phyloP scores from a whole-genome alignment of 495 filamentous ascomycete species.

The Darksidea phi region DNA sequence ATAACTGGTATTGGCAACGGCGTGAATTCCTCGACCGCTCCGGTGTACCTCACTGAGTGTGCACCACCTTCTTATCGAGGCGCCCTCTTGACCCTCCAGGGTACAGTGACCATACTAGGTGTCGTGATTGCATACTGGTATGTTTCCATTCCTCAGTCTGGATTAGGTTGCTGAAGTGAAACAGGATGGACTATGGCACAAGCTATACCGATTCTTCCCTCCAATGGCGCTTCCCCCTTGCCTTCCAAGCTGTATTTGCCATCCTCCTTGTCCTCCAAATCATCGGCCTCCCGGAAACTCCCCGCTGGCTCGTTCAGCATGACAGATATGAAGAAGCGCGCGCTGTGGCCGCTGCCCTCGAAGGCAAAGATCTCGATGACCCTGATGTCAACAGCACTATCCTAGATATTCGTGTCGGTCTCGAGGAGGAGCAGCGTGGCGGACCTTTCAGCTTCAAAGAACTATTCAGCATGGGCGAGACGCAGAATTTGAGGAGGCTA shows the following conservation, averaged over 20 bases:
- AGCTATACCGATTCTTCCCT: neutral
- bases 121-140: slow-evolving; percentile 42
- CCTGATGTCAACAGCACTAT: slow-evolving; percentile 18
- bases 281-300: slow-evolving; percentile 27
- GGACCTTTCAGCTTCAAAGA: slow-evolving; percentile 12
- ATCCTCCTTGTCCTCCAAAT: slow-evolving; percentile 5
- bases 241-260: slow-evolving; percentile 17
- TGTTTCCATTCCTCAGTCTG: too few species aligned
- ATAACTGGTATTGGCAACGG: slow-evolving; percentile 54
- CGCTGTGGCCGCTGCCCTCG: neutral
- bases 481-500: slow-evolving; percentile 19
- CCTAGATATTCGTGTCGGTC: slow-evolving; percentile 11
- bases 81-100: slow-evolving; percentile 48
- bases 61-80: slow-evolving; percentile 48
- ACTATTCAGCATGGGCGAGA: slow-evolving; percentile 18
- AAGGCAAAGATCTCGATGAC: slow-evolving; percentile 14
- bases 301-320: slow-evolving; percentile 33
- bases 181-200: neutral
- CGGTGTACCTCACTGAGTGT: slow-evolving; percentile 54
- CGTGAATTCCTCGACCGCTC: slow-evolving; percentile 50
- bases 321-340: slow-evolving; percentile 26
- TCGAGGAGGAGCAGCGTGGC: slow-evolving; percentile 23
- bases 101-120: slow-evolving; percentile 45
- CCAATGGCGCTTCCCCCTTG: slow-evolving; percentile 29
- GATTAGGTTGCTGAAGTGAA: too few species aligned